Evolutionary conservation across 805 yeast species (phyloP).

Genomic region (Candida taoyuanica): DNA sequence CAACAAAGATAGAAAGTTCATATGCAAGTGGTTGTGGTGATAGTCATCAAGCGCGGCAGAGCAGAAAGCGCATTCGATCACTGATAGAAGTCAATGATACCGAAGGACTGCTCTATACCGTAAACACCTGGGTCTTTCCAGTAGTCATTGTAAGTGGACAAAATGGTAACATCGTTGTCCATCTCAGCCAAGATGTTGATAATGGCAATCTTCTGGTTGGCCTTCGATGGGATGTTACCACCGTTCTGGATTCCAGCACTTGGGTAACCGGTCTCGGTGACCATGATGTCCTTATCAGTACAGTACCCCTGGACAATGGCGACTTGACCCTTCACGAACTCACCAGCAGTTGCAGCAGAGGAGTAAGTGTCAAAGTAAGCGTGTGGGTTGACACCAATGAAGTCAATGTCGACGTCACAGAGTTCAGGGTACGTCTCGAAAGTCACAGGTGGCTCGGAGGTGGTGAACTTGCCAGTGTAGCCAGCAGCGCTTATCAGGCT

Average conservation of each 20-base stretch:
- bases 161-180: conserved; percentile 59
- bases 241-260: conserved; percentile 70
- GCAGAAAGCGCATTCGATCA: conserved; percentile 1
- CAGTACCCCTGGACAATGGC: conserved; percentile 51
- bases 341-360: conserved; percentile 65
- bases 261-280: conserved; percentile 92
- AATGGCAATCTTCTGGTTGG: conserved; percentile 70
- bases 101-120: conserved; percentile 85
- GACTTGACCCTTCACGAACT: conserved; percentile 62
- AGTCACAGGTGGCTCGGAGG: conserved; percentile 86
- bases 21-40: not conserved
- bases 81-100: conserved; percentile 40
- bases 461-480: conserved; percentile 69
- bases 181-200: conserved; percentile 52
- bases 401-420: conserved; percentile 70
- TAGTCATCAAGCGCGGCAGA: not conserved
- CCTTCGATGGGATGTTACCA: conserved; percentile 57
- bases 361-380: conserved; percentile 69
- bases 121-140: conserved; percentile 87
- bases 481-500: conserved; percentile 59
- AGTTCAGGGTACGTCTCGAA: conserved; percentile 59
- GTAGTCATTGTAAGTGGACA: conserved; percentile 76
- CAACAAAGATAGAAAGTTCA: not conserved
- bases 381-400: conserved; percentile 83
- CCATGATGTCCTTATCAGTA: conserved; percentile 45